Evolutionary conservation across 768 basidiomycete genomes (phyloP), one percentile per base, ranked within the genome.

Genomic region (Termitomyces sp.): DNA sequence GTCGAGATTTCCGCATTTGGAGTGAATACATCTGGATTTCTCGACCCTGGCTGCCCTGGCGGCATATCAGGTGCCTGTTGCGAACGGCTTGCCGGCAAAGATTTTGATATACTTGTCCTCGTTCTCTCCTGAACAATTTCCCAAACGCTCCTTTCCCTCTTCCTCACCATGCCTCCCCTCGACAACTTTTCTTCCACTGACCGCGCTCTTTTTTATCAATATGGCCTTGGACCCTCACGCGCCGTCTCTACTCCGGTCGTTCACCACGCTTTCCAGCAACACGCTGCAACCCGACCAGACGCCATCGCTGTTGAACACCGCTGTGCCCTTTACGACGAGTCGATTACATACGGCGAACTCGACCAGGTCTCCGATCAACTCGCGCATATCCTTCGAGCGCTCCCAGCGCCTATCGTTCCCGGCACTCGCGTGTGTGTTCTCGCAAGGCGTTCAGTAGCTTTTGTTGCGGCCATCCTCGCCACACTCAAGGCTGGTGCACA

Each of bases 401-500:
- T 71, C 47, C 82, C 60, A n/a, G 10, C 7, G 1, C 46, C 81
- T 17, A 74, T 87, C 43, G 63, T 68, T 15, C 75, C 78, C 11
- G 82, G 81, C 31, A 76, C 79, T 42, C 81, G 84, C 7, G 81
- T 87, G 40, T 83, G 83, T 62, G 71, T 86, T 45, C 76, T 87
- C 12, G 78, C 80, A 8, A 80, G 83, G 60, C 80, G 85, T 31
- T 84, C 81, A 20, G 81, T 86, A 43, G 65, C 73, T 12, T 80
- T 85, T 75, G 75, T 84, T 45, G 71, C 83, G 20, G 84, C 79
- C 6, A 82, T 87, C 51, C 68, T 86, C 17, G 82, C 78, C 20
- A 73, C 81, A 14, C 76, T 86, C 42, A 86, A 86, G 65, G 80
- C 83, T 10, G 85, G 84, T 5, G 84, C 78, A 15, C 79, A 83